Conservation (phyloP, 2,329 filamentous ascomycete genomes). For the Teratosphaeria gauchensis region DNA sequence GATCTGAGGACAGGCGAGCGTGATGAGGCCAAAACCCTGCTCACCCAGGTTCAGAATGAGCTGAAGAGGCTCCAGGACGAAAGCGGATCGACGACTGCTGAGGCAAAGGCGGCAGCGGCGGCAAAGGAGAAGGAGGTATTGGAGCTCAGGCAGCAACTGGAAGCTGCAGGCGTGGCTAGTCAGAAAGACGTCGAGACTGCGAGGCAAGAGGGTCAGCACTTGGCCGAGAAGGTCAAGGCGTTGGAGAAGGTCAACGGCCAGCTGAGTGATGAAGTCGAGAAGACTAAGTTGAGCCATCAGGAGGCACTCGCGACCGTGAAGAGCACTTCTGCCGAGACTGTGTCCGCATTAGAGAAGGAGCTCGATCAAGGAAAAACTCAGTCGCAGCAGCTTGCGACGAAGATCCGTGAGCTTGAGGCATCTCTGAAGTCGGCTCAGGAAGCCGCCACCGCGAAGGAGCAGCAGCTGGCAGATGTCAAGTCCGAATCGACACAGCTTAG, state of each 20-base stretch:
- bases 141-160: background rate
- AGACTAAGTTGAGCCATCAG: background rate
- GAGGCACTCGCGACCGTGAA: background rate
- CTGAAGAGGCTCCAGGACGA: background rate
- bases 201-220: constrained; percentile 1
- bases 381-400: background rate
- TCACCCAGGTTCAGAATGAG: background rate
- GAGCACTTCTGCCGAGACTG: background rate
- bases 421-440: background rate
- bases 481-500: background rate
- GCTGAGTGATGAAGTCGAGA: background rate
- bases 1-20: background rate
- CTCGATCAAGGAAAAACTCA: background rate
- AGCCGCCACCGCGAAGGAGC: background rate
- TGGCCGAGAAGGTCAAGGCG: background rate
- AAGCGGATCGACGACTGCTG: background rate
- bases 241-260: background rate
- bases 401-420: background rate
- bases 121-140: background rate
- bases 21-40: background rate
- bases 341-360: background rate
- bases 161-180: background rate
- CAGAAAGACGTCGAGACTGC: constrained; percentile 2
- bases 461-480: background rate
- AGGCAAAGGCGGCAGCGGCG: background rate